A percentile compares a stretch with the other conserved stretches of the same genome.
These are phyloP conservation scores for Diaporthe sp. DNA, from an alignment of 2,329 filamentous ascomycete species.

Conservation along the genomic window DNA sequence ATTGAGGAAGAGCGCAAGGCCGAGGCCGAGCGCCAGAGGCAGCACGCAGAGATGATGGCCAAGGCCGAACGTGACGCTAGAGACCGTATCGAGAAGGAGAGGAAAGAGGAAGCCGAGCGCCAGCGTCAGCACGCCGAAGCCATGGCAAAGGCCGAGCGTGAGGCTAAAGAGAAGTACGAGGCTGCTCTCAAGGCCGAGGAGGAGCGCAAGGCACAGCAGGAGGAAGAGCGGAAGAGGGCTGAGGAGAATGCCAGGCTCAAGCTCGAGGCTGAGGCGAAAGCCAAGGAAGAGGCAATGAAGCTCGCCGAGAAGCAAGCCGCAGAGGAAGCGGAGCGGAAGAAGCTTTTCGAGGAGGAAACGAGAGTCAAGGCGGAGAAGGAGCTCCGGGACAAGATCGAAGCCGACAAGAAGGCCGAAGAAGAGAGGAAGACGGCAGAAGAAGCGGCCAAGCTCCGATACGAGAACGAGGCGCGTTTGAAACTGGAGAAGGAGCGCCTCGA, in stretches of 20 bases:
- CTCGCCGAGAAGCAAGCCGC: conserved; percentile 51
- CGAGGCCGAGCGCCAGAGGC: conserved; percentile 50
- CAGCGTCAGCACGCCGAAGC: conserved; percentile 59
- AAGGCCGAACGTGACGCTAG: conserved; percentile 51
- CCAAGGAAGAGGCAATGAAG: conserved; percentile 58
- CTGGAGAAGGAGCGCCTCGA: conserved; percentile 60
- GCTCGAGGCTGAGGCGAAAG: conserved; percentile 61
- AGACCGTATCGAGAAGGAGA: conserved; percentile 49
- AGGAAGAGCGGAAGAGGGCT: conserved; percentile 59
- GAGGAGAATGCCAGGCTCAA: conserved; percentile 59
- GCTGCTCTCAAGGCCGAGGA: conserved; percentile 53
- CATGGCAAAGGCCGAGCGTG: conserved; percentile 59
- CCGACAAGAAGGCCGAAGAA: conserved; percentile 52
- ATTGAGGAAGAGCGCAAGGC: conserved; percentile 54
- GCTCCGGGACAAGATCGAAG: conserved; percentile 41
- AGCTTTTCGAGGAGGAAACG: conserved; percentile 60
- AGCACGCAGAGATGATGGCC: conserved; percentile 50
- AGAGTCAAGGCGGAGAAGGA: conserved; percentile 37
- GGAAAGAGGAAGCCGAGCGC: conserved; percentile 56
- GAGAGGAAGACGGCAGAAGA: conserved; percentile 52
- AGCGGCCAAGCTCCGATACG: conserved; percentile 51
- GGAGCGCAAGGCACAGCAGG: conserved; percentile 52
- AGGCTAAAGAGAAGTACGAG: conserved; percentile 54
- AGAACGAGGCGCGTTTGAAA: conserved; percentile 45
- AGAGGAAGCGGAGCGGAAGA: conserved; percentile 55